These are phyloP conservation scores for Ophiobolus disseminans DNA, from an alignment of 2,329 filamentous ascomycete species.

Conservation along the genomic window DNA sequence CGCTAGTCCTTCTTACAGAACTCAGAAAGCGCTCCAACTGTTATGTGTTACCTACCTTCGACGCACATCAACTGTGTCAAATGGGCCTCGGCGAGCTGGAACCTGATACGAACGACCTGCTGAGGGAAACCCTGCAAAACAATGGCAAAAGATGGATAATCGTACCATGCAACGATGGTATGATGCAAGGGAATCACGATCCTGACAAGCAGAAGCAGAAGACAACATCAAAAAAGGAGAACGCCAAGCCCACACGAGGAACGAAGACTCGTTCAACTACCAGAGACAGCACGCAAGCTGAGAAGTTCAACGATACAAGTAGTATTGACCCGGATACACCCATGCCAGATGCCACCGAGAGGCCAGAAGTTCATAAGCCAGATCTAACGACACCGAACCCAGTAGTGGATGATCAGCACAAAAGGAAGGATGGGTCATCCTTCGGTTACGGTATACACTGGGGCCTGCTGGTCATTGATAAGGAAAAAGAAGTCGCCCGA, in stretches of 20 bases:
- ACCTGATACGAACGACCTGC: neutral
- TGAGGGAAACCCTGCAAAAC: neutral
- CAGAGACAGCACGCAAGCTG: no score
- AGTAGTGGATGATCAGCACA: no score
- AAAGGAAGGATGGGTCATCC: neutral
- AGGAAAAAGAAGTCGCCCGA: neutral
- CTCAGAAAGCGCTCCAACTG: neutral
- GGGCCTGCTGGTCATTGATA: conserved; percentile 13
- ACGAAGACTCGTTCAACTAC: no score
- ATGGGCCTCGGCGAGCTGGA: neutral
- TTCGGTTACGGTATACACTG: neutral
- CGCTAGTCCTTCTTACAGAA: neutral
- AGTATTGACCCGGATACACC: no score
- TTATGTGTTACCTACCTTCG: neutral
- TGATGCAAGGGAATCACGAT: neutral
- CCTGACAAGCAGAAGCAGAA: neutral
- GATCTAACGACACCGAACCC: no score
- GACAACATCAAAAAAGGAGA: neutral
- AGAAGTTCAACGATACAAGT: no score
- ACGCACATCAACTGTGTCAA: neutral
- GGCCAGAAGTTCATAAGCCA: no score
- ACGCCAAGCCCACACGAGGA: no score
- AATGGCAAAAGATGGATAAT: neutral
- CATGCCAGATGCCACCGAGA: no score
- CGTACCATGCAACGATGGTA: conserved; percentile 2